A percentile compares a stretch with the other conserved stretches of the same genome.
Conservation (phyloP, 768 basidiomycete species). For the Psilocybe tampanensis region DNA sequence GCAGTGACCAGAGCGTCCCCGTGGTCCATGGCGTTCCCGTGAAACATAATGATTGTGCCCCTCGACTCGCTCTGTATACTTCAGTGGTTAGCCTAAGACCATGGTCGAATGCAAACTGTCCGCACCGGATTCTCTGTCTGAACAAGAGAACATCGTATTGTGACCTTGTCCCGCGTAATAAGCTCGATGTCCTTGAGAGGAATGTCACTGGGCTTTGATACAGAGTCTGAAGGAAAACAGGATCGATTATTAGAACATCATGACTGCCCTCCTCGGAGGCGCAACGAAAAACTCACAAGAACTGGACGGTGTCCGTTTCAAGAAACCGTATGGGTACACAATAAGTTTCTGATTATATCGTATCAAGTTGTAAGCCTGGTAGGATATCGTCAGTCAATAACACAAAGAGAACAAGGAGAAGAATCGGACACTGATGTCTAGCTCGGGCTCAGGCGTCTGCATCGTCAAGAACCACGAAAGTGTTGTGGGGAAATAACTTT, state of each 20-base stretch:
- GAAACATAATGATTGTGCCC: slow-evolving; percentile 80
- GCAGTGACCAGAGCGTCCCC: slow-evolving; percentile 72
- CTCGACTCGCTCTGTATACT: slow-evolving; percentile 6
- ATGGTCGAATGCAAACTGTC: neutral
- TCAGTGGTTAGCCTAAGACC: neutral
- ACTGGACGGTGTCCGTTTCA: neutral
- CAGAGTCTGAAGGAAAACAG: neutral
- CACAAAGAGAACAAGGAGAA: no score
- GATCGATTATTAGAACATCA: neutral
- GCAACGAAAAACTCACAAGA: neutral
- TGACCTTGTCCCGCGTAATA: slow-evolving; percentile 17
- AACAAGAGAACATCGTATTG: slow-evolving; percentile 15
- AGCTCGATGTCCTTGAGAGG: slow-evolving; percentile 15
- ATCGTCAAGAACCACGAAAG: no score
- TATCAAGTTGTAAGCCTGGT: neutral
- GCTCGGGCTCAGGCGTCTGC: no score
- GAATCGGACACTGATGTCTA: no score
- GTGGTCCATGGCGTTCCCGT: slow-evolving; percentile 77
- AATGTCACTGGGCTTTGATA: neutral
- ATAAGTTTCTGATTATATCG: slow-evolving; percentile 7
- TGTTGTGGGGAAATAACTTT: no score
- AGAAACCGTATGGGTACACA: slow-evolving; percentile 11
- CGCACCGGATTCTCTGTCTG: neutral
- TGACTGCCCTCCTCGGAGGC: neutral
- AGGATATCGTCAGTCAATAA: neutral